phyloP scores from a whole-genome alignment of 139 green algal species.

The Chlorella sp. region DNA sequence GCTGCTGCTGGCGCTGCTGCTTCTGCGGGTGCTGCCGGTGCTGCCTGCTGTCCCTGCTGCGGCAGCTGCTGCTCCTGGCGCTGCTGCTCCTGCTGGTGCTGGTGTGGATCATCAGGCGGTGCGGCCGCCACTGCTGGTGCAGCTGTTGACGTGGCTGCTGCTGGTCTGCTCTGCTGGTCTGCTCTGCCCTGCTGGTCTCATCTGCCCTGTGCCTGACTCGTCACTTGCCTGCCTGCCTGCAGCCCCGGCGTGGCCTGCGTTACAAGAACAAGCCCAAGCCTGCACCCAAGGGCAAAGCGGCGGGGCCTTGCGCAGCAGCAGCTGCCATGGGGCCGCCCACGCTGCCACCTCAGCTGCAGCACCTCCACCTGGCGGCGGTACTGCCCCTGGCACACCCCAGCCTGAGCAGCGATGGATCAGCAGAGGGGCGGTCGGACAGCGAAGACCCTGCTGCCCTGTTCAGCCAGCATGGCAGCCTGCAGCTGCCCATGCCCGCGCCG shows the following conservation, averaged over 20 bases:
- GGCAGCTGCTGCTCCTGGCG: not conserved
- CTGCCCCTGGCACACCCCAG: not conserved
- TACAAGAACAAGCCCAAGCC: slow-evolving; percentile 49
- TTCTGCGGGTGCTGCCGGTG: too few relatives aligned
- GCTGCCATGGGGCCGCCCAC: not conserved
- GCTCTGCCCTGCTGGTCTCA: not conserved
- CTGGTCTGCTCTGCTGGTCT: too few relatives aligned
- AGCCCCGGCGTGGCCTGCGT: slow-evolving; percentile 46
- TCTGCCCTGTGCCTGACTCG: not conserved
- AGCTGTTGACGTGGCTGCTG: not conserved
- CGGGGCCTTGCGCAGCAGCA: not conserved
- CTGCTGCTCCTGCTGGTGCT: not conserved
- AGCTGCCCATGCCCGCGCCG: slow-evolving; percentile 1
- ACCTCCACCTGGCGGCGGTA: not conserved
- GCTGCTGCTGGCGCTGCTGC: not conserved
- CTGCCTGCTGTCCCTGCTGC: not conserved
- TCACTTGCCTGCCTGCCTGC: not conserved
- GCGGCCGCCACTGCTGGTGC: too few relatives aligned
- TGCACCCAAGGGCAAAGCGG: slow-evolving; percentile 5
- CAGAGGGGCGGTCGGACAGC: not conserved
- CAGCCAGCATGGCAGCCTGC: slow-evolving; percentile 2
- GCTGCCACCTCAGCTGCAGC: not conserved
- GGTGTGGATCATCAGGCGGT: not conserved
- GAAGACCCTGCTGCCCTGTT: not conserved
- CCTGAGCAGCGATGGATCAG: slow-evolving; percentile 5